Base-by-base conservation (phyloP, 1,284 basidiomycete species). In the Trichosporon coremiiforme region DNA sequence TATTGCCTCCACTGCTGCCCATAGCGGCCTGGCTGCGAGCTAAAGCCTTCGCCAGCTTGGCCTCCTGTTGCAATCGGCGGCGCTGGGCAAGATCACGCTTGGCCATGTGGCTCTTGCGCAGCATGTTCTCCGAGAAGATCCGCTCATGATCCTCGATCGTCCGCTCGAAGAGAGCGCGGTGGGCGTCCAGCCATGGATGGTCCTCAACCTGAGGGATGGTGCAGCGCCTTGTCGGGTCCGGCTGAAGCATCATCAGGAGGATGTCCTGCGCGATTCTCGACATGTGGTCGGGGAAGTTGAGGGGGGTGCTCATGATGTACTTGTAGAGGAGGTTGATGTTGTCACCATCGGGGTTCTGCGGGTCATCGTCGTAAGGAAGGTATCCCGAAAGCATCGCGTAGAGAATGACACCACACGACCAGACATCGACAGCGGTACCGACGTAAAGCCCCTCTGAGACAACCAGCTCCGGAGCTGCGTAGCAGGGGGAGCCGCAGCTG, bases 271-370 rank as follows among this genome's bases (percentile, higher is more conserved):
- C 94, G 69, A 90, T 89, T 4, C 86, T 80, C 8, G 92, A 92
- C 76, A 98, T 89, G 84, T 96, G 95, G 63, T 96, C 93, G 15
- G 95, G 95, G 86, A 97, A 98, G 38, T 93, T 92, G 71, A 98
- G 89, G 2, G 92, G 91, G 0, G 95, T 98, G 85, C 90, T 94
- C 84, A 98, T 92, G 84, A 99, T 99, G 85, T 99, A 99, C 83
- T 93, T 95, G 89, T 99, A 99, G 66, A 99, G 86, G n/a, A 98
- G 87, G 81, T 98, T 99, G 87, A 99, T 99, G 85, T 99, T 99
- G 86, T 99, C 95, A 70, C 97, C 97, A 74, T 99, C 97, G 2
- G 97, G 97, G 83, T 99, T 99, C 36, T 91, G 91, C 1, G 97
- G 97, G 84, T 99, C 97, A 82, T 99, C 97, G 84, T 99, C 97